phyloP scores from a whole-genome alignment of 352 stramenopile genomes.

The Thraustotheca clavata region DNA sequence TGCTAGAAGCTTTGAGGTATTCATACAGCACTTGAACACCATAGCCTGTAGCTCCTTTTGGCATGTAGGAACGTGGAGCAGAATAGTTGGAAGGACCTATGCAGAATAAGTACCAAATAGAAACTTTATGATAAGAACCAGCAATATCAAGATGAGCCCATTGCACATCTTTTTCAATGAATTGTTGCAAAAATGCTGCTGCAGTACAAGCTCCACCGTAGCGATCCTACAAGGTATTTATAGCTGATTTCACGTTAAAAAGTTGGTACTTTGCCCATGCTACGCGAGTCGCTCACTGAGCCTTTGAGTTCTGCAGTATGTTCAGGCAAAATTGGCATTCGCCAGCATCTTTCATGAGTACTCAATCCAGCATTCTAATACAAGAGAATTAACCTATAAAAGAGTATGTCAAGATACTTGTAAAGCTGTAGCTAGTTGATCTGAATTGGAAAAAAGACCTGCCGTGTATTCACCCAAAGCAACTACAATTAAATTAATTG shows the following conservation, averaged over 20 bases:
- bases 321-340: constrained; percentile 79
- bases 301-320: constrained; percentile 77
- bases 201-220: constrained; percentile 78
- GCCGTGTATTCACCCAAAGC: constrained; percentile 83
- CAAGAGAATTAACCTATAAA: neutral
- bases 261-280: constrained; percentile 38
- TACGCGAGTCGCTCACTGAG: constrained; percentile 69
- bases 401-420: constrained; percentile 24
- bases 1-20: constrained; percentile 50
- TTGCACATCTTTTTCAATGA: constrained; percentile 74
- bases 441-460: constrained; percentile 89
- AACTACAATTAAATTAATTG: constrained; percentile 29
- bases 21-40: constrained; percentile 82
- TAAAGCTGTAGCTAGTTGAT: constrained; percentile 66
- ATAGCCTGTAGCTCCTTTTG: constrained; percentile 77
- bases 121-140: constrained; percentile 27
- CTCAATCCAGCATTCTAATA: constrained; percentile 38
- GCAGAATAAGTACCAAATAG: too few species aligned
- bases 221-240: constrained; percentile 27
- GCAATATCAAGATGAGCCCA: constrained; percentile 89
- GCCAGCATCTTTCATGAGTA: constrained; percentile 84
- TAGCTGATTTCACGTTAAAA: constrained; percentile 18
- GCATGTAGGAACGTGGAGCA: constrained; percentile 74
- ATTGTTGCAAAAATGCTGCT: constrained; percentile 84
- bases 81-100: constrained; percentile 76